Conservation (phyloP, 2,329 filamentous ascomycete species). For the Nigrograna mackinnonii region DNA sequence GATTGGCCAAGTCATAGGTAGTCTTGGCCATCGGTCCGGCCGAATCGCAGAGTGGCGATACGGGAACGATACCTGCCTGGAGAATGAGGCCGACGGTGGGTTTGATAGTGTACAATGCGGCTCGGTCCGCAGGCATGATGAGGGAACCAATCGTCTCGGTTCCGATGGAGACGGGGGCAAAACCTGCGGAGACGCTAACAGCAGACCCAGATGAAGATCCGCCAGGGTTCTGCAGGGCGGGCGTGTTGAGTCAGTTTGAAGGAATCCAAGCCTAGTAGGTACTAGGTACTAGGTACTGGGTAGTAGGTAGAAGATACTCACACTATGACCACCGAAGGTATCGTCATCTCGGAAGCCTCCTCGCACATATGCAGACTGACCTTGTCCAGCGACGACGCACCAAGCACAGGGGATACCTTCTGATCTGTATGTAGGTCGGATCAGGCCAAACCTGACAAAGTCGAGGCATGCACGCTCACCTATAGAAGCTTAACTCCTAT, state of each 20-base stretch:
- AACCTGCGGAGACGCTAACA: conserved; percentile 29
- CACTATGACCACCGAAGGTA: neutral
- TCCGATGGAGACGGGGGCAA: conserved; percentile 29
- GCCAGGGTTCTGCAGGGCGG: conserved; percentile 4
- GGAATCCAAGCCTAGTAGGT: too few relatives aligned
- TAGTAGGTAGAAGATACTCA: neutral
- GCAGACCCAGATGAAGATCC: conserved; percentile 25
- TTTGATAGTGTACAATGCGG: conserved; percentile 32
- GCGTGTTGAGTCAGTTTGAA: too few relatives aligned
- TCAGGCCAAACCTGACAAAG: too few relatives aligned
- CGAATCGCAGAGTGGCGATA: conserved; percentile 7
- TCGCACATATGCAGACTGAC: conserved; percentile 6
- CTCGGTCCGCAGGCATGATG: conserved; percentile 24
- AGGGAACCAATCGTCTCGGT: conserved; percentile 29
- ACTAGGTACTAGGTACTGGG: too few relatives aligned
- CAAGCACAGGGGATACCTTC: neutral
- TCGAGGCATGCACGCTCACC: too few relatives aligned
- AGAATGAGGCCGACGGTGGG: conserved; percentile 8
- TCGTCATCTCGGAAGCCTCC: conserved; percentile 6
- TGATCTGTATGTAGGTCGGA: neutral
- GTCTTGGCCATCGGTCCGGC: conserved; percentile 10
- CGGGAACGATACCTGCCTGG: conserved; percentile 7
- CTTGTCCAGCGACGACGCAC: conserved; percentile 1
- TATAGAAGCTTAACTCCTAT: neutral
- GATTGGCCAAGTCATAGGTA: conserved; percentile 6